Conservation (phyloP, 768 basidiomycete genomes). For the Termitomyces titanicus region DNA sequence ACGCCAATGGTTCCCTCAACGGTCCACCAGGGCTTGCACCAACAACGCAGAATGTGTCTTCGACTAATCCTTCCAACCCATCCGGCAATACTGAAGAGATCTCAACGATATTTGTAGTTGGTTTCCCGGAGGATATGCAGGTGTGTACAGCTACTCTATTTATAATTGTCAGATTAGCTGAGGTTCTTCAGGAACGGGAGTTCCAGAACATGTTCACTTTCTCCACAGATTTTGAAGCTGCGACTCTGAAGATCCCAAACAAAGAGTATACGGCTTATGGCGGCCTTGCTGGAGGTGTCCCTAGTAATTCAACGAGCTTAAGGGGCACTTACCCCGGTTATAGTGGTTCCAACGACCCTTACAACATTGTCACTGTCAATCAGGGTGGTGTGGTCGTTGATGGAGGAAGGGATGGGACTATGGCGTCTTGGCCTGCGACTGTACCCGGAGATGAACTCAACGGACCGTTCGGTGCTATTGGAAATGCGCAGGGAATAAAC, state of each 20-base stretch:
- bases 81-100: conserved; percentile 72
- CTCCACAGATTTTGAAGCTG: conserved; percentile 92
- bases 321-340: conserved; percentile 22
- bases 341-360: conserved; percentile 70
- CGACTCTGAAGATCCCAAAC: conserved; percentile 96
- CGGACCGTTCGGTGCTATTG: conserved; percentile 29
- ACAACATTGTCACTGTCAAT: conserved; percentile 79
- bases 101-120: conserved; percentile 96
- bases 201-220: conserved; percentile 99
- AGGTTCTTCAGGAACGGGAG: conserved; percentile 79
- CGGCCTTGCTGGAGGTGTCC: conserved; percentile 25
- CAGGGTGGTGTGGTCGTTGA: conserved; percentile 85
- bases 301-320: conserved; percentile 13
- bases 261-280: conserved; percentile 82
- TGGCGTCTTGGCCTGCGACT: conserved; percentile 62
- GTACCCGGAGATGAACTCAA: conserved; percentile 25
- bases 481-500: conserved; percentile 25
- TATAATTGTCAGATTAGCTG: conserved; percentile 12
- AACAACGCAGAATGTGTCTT: conserved; percentile 19
- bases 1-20: conserved; percentile 15
- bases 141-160: conserved; percentile 39
- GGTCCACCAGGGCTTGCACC: conserved; percentile 22
- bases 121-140: conserved; percentile 99
- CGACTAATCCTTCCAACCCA: conserved; percentile 22
- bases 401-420: conserved; percentile 65